Evolutionary conservation across 2,329 filamentous ascomycete genomes (phyloP).

Genomic region (Xylaria sp.): DNA sequence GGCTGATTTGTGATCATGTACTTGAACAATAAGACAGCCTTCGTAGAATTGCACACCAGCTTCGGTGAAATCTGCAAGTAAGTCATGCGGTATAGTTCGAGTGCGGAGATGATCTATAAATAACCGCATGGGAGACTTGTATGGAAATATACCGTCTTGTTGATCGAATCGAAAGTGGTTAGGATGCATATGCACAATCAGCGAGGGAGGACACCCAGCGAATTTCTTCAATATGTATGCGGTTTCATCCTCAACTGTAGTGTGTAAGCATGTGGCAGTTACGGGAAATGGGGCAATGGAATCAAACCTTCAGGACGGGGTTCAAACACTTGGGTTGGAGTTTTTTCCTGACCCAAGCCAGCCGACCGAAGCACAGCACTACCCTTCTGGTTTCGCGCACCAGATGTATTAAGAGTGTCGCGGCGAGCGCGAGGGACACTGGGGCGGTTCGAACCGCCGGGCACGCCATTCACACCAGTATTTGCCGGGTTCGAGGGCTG

Average conservation of each 20-base stretch:
- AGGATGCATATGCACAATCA: constrained; percentile 85
- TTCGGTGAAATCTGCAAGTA: constrained; percentile 80
- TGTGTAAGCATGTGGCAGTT: constrained; percentile 34
- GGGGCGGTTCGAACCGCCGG: constrained; percentile 56
- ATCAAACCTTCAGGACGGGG: constrained; percentile 64
- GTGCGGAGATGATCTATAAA: constrained; percentile 79
- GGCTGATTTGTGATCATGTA: constrained; percentile 85
- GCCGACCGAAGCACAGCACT: constrained; percentile 62
- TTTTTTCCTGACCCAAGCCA: constrained; percentile 58
- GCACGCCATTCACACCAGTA: constrained; percentile 56
- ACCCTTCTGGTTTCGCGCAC: constrained; percentile 61
- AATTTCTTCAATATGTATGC: constrained; percentile 85
- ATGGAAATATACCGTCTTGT: constrained; percentile 90
- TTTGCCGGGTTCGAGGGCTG: constrained; percentile 55
- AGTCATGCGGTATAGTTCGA: constrained; percentile 87
- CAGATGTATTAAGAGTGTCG: constrained; percentile 60
- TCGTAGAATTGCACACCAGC: constrained; percentile 87
- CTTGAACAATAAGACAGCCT: constrained; percentile 90
- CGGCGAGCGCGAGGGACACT: constrained; percentile 66
- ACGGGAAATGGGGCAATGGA: not conserved
- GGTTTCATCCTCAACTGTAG: constrained; percentile 73
- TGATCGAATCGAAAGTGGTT: constrained; percentile 92
- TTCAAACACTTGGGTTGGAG: constrained; percentile 52
- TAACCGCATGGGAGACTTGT: constrained; percentile 89
- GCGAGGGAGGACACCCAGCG: constrained; percentile 77